Percentiles rank a stretch among this genome's conserved stretches.
These are phyloP conservation scores for Ophiocordyceps camponoti-rufipedis DNA, from an alignment of 2,329 filamentous ascomycete genomes.

Conservation along the genomic window DNA sequence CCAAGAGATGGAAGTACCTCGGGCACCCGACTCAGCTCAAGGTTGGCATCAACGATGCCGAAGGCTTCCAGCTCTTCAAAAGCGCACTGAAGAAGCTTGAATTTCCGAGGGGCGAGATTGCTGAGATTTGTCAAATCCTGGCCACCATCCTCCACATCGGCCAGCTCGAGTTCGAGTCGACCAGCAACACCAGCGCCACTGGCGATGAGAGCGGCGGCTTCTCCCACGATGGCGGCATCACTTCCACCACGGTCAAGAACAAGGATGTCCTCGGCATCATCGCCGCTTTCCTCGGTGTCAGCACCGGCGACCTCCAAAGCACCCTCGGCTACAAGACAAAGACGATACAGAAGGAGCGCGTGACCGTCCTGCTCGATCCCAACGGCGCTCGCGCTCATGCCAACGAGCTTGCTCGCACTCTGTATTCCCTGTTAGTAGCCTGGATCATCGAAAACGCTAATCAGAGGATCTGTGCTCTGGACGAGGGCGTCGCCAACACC, in stretches of 20 bases:
- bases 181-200: constrained; percentile 57
- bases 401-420: constrained; percentile 78
- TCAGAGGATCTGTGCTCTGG: constrained; percentile 67
- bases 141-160: constrained; percentile 94
- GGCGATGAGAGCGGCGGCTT: constrained; percentile 91
- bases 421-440: constrained; percentile 86
- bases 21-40: constrained; percentile 94
- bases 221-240: constrained; percentile 83
- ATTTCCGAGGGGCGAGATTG: constrained; percentile 83
- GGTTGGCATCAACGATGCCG: constrained; percentile 87
- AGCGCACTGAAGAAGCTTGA: constrained; percentile 85
- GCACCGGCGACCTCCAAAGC: constrained; percentile 61
- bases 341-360: constrained; percentile 85
- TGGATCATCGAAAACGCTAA: constrained; percentile 91
- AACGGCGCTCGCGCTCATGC: constrained; percentile 79
- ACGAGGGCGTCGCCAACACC: constrained; percentile 83
- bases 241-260: constrained; percentile 76
- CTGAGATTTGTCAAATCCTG: constrained; percentile 88
- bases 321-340: constrained; percentile 93
- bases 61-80: constrained; percentile 96
- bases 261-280: constrained; percentile 75
- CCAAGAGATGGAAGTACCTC: constrained; percentile 85
- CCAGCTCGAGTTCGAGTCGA: constrained; percentile 81
- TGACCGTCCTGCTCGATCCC: constrained; percentile 96
- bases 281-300: constrained; percentile 86